A percentile compares a stretch with the other conserved stretches of the same genome.
phyloP scores from a whole-genome alignment of 192 early-diverging fungal genomes.

The Gigaspora rosea region DNA sequence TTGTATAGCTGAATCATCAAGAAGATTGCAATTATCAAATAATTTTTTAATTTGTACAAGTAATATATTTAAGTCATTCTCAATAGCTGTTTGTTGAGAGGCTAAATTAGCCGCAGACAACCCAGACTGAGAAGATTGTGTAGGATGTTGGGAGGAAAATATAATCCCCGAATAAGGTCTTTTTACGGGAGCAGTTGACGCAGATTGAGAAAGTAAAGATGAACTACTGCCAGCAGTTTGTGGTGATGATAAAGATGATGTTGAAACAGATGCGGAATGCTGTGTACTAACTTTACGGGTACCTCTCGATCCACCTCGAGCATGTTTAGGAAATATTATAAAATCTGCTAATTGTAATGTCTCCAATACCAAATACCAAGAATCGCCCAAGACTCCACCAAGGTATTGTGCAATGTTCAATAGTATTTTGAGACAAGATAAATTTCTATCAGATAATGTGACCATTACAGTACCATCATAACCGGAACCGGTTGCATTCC shows the following conservation, averaged over 20 bases:
- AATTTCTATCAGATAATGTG: conserved; percentile 73
- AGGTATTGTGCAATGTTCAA: conserved; percentile 74
- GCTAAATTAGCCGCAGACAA: background rate
- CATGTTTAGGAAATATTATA: conserved; percentile 57
- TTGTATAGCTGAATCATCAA: conserved; percentile 60
- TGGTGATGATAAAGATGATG: conserved; percentile 28
- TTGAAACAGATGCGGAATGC: conserved; percentile 16
- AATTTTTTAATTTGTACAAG: conserved; percentile 60
- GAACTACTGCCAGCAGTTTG: background rate
- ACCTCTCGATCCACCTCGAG: conserved; percentile 41
- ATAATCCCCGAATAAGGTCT: background rate
- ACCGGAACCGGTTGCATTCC: background rate
- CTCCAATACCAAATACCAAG: conserved; percentile 88
- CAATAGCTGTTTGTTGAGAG: conserved; percentile 43
- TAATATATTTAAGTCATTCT: conserved; percentile 50
- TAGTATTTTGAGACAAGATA: conserved; percentile 73
- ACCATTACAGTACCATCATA: conserved; percentile 32
- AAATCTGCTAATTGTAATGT: conserved; percentile 88
- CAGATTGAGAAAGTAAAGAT: conserved; percentile 22
- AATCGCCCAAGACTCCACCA: conserved; percentile 69
- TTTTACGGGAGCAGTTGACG: conserved; percentile 31
- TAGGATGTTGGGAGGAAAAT: background rate
- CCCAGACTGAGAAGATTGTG: background rate
- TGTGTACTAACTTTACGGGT: conserved; percentile 39
- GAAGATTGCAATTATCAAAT: conserved; percentile 65